Conservation (phyloP, 148 eudicot genomes). For the Amaranthus hypochondriacus region DNA sequence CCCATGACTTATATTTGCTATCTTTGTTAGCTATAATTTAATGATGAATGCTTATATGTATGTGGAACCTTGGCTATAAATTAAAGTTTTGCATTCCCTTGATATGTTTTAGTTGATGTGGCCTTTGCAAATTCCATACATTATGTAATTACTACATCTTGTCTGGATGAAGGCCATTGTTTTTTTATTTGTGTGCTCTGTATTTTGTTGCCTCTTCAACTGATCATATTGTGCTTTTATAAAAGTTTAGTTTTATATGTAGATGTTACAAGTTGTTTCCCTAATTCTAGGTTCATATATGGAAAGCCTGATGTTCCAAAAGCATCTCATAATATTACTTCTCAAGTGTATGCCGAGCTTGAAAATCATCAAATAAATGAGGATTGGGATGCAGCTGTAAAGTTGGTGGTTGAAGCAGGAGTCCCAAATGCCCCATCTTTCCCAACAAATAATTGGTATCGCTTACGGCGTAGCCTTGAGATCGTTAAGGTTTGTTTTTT, state of each 20-base stretch:
- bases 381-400: slow-evolving; percentile 90
- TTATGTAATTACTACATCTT: too few relatives aligned
- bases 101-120: not conserved
- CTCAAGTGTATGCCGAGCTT: slow-evolving; percentile 70
- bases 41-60: not conserved
- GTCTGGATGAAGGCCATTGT: not conserved
- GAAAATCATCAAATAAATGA: slow-evolving; percentile 43
- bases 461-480: slow-evolving; percentile 83
- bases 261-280: slow-evolving; percentile 10
- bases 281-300: slow-evolving; percentile 66
- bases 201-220: not conserved
- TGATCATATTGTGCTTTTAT: not conserved
- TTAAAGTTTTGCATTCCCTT: slow-evolving; percentile 5
- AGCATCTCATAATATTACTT: slow-evolving; percentile 64
- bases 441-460: slow-evolving; percentile 87
- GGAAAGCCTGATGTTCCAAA: slow-evolving; percentile 96
- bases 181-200: not conserved
- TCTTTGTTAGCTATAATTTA: not conserved
- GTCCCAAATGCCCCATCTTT: slow-evolving; percentile 64
- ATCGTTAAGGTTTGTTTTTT: slow-evolving; percentile 55
- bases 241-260: not conserved
- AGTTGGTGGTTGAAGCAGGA: slow-evolving; percentile 74
- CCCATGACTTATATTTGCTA: not conserved
- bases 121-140: not conserved
- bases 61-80: not conserved